Conservation (phyloP, 306 rosid species). For the Gleditsia sinensis region DNA sequence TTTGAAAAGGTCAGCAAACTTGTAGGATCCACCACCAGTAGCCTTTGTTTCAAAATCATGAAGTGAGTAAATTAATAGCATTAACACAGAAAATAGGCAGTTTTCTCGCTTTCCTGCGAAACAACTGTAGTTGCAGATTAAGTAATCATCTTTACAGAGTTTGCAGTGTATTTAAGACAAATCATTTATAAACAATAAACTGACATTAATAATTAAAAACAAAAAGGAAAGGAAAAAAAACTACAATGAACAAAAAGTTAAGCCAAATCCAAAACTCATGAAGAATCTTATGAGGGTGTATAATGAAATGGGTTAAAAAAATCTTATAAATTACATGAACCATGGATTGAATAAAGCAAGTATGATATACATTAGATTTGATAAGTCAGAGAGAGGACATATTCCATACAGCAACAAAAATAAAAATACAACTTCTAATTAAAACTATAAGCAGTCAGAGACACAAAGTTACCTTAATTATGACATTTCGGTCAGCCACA, state of each 20-base stretch:
- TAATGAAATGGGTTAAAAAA: too few species aligned
- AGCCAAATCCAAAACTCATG: too few species aligned
- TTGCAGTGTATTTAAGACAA: neutral
- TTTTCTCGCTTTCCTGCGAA: neutral
- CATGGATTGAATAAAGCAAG: neutral
- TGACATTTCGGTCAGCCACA: constrained; percentile 48
- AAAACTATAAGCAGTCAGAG: constrained; percentile 7
- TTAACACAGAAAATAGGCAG: constrained; percentile 10
- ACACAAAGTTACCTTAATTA: constrained; percentile 63
- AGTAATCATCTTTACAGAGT: neutral
- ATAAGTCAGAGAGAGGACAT: neutral
- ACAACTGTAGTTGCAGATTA: neutral
- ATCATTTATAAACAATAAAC: too few species aligned
- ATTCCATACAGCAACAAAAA: neutral
- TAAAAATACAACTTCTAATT: constrained; percentile 7
- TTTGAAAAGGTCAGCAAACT: constrained; percentile 82
- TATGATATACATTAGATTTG: neutral
- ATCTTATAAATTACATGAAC: too few species aligned
- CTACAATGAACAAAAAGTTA: too few species aligned
- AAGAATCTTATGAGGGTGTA: too few species aligned
- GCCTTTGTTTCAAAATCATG: constrained; percentile 58
- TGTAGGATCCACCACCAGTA: constrained; percentile 91
- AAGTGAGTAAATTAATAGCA: neutral
- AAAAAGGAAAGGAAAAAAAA: too few species aligned
- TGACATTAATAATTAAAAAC: too few species aligned